These are phyloP conservation scores for Protea cynaroides DNA, from an alignment of 164 flowering plant species.

Conservation along the genomic window DNA sequence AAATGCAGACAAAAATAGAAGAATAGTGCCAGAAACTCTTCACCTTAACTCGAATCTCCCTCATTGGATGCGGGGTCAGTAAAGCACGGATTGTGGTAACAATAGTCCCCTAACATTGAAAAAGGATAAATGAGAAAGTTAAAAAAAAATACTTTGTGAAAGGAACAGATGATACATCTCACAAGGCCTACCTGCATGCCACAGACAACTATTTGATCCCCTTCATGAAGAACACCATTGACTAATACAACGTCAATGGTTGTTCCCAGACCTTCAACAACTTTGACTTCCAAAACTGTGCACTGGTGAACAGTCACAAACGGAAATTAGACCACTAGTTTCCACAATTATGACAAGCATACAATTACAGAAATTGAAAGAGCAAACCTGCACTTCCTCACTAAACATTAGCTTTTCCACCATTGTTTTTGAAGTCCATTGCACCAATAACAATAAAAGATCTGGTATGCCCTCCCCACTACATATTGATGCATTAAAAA, in stretches of 20 bases:
- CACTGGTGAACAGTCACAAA: constrained; percentile 48
- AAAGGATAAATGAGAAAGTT: constrained; percentile 2
- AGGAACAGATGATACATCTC: not conserved
- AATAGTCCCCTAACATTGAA: constrained; percentile 71
- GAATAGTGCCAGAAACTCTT: not conserved
- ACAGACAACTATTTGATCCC: constrained; percentile 96
- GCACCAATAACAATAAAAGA: constrained; percentile 66
- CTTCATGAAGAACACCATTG: constrained; percentile 96
- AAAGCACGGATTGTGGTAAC: constrained; percentile 84
- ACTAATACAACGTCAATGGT: constrained; percentile 97
- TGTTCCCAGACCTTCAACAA: constrained; percentile 94
- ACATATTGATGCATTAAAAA: constrained; percentile 18
- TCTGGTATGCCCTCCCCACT: constrained; percentile 99
- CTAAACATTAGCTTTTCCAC: constrained; percentile 78
- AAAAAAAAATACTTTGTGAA: constrained; percentile 22
- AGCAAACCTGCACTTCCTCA: constrained; percentile 80
- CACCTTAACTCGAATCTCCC: constrained; percentile 96
- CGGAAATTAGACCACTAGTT: not conserved
- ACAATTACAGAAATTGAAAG: constrained; percentile 25
- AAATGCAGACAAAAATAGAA: not conserved
- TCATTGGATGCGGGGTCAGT: constrained; percentile 97
- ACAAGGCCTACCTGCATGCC: constrained; percentile 74
- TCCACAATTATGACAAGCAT: constrained; percentile 22
- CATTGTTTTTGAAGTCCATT: constrained; percentile 95
- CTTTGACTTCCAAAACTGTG: constrained; percentile 98